Conservation (phyloP, 495 filamentous ascomycete species). For the Pyrenula aspistea region DNA sequence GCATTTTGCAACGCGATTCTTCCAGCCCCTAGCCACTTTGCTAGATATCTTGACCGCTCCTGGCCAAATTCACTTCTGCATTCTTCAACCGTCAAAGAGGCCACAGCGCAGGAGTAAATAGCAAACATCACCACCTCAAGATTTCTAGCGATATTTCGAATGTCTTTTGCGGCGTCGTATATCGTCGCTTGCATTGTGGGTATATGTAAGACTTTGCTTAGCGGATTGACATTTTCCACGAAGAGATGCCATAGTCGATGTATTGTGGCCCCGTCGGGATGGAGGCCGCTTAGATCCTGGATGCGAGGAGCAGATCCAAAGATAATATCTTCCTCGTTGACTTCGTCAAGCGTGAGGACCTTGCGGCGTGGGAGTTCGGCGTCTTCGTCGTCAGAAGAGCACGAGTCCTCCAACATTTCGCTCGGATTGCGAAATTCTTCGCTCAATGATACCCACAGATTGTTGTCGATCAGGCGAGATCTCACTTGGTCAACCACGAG, state of each 20-base stretch:
- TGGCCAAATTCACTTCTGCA: conserved; percentile 29
- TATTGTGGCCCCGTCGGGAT: conserved; percentile 57
- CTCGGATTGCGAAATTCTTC: conserved; percentile 34
- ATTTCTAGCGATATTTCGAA: conserved; percentile 19
- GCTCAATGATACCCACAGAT: conserved; percentile 4
- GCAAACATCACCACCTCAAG: conserved; percentile 35
- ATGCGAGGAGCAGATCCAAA: conserved; percentile 9
- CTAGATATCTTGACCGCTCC: conserved; percentile 22
- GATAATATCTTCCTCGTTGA: conserved; percentile 11
- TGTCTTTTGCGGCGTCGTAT: conserved; percentile 22
- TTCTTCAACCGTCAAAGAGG: conserved; percentile 24
- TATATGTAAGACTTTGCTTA: conserved; percentile 59
- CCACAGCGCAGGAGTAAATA: conserved; percentile 33
- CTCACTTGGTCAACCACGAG: conserved; percentile 25
- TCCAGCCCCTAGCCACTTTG: conserved; percentile 27
- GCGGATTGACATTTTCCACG: conserved; percentile 53
- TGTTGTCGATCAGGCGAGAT: conserved; percentile 38
- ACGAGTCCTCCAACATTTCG: conserved; percentile 20
- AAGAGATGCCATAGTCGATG: conserved; percentile 61
- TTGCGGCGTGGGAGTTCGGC: conserved; percentile 1
- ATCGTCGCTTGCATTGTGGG: conserved; percentile 40
- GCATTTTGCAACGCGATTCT: conserved; percentile 34
- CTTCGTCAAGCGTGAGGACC: conserved; percentile 6
- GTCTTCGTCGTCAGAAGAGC: conserved; percentile 12
- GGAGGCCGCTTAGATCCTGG: conserved; percentile 23